phyloP scores from a whole-genome alignment of 2,329 filamentous ascomycete genomes.

The Sclerotinia sclerotiorum region DNA sequence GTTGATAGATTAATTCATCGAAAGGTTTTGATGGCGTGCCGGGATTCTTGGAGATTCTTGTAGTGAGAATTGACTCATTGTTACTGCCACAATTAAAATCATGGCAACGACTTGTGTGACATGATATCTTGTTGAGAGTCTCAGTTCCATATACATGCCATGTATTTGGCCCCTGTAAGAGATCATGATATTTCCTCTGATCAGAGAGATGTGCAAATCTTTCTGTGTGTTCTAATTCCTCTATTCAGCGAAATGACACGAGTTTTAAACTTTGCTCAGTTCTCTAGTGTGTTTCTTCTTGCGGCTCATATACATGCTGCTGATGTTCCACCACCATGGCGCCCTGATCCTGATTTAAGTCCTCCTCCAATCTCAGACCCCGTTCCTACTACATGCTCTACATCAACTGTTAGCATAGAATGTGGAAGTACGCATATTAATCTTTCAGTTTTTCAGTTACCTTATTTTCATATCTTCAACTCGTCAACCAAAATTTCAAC shows the following conservation, averaged over 20 bases:
- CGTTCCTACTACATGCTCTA: not conserved
- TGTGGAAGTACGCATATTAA: slow-evolving; percentile 1
- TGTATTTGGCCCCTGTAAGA: not conserved
- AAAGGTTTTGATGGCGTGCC: not conserved
- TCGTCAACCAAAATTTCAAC: not conserved
- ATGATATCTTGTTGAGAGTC: not conserved
- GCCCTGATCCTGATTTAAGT: not conserved
- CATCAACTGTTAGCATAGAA: not conserved
- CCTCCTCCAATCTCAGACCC: not conserved
- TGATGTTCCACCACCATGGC: not conserved
- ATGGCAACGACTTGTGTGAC: not conserved
- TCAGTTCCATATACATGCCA: not conserved
- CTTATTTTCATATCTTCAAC: accelerated
- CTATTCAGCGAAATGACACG: not conserved
- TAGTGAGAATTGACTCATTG: not conserved
- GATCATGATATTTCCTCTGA: not conserved
- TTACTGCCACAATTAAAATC: not conserved
- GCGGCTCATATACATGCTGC: not conserved
- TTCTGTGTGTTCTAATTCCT: not conserved
- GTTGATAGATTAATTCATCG: not conserved
- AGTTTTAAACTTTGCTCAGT: not conserved
- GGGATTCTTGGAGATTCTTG: not conserved
- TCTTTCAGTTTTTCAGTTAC: not conserved
- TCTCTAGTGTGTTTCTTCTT: not conserved
- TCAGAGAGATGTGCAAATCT: not conserved